Percentiles rank a stretch among this genome's conserved stretches.
These are phyloP conservation scores for Fusarium sp. DNA, from an alignment of 2,329 filamentous ascomycete species.

Conservation along the genomic window DNA sequence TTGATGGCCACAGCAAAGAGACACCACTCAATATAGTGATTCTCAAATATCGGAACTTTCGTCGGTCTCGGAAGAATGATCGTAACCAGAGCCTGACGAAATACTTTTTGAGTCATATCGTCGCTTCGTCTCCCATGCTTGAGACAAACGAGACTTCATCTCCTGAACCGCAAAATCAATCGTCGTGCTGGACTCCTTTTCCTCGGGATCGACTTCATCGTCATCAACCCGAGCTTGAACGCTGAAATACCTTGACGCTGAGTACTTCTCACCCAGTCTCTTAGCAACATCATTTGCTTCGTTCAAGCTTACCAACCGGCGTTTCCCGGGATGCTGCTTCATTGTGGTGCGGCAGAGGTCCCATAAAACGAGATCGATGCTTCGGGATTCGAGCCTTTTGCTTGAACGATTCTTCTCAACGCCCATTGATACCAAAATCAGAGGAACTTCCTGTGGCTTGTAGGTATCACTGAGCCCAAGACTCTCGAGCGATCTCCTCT, in stretches of 20 bases:
- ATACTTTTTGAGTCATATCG: not conserved
- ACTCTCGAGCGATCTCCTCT: slow-evolving; percentile 30
- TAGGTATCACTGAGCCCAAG: slow-evolving; percentile 45
- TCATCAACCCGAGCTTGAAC: slow-evolving; percentile 41
- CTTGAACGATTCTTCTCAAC: slow-evolving; percentile 21
- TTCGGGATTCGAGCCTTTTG: not conserved
- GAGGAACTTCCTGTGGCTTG: slow-evolving; percentile 34
- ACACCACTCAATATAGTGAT: not conserved
- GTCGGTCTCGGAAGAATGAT: not conserved
- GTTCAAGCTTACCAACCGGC: slow-evolving; percentile 62
- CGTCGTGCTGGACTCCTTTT: slow-evolving; percentile 32
- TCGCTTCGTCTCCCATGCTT: slow-evolving; percentile 32
- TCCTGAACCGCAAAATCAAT: slow-evolving; percentile 45
- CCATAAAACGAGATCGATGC: slow-evolving; percentile 43
- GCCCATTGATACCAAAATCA: slow-evolving; percentile 43
- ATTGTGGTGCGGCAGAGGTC: slow-evolving; percentile 48
- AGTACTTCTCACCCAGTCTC: slow-evolving; percentile 61
- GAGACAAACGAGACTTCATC: slow-evolving; percentile 20
- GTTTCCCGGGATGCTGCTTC: slow-evolving; percentile 48
- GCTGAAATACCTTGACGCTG: slow-evolving; percentile 49
- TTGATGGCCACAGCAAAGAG: not conserved
- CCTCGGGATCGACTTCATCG: slow-evolving; percentile 24
- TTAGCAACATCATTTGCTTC: slow-evolving; percentile 68
- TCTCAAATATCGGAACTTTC: not conserved
- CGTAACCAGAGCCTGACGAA: not conserved